These are phyloP conservation scores for Penicillium sp. DNA, from an alignment of 2,329 filamentous ascomycete species.

Conservation along the genomic window DNA sequence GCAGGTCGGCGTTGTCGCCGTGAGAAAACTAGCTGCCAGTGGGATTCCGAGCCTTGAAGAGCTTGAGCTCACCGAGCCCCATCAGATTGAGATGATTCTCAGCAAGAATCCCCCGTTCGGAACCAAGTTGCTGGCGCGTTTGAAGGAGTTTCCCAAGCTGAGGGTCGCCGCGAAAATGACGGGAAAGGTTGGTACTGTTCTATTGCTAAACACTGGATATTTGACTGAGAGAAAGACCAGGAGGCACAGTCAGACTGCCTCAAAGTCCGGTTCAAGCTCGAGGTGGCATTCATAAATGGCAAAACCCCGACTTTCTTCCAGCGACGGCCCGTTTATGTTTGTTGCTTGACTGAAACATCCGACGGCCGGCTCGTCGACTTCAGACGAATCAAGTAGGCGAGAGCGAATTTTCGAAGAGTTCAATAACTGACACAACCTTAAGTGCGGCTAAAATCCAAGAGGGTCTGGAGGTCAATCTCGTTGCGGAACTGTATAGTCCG, in stretches of 20 bases:
- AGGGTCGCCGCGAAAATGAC: slow-evolving; percentile 58
- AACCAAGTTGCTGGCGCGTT: slow-evolving; percentile 64
- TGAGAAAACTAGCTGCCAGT: slow-evolving; percentile 73
- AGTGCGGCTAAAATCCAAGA: slow-evolving; percentile 69
- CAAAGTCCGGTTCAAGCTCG: slow-evolving; percentile 66
- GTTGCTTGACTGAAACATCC: slow-evolving; percentile 73
- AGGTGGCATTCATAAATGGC: slow-evolving; percentile 73
- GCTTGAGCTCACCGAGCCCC: slow-evolving; percentile 69
- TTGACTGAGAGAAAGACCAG: slow-evolving; percentile 21
- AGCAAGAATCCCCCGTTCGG: slow-evolving; percentile 85
- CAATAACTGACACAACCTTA: neutral
- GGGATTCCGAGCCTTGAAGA: slow-evolving; percentile 72
- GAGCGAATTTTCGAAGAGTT: slow-evolving; percentile 24
- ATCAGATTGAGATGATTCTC: slow-evolving; percentile 75
- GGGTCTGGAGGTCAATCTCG: slow-evolving; percentile 64
- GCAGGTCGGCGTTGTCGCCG: slow-evolving; percentile 74
- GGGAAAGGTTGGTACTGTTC: slow-evolving; percentile 47
- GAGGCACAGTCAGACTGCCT: slow-evolving; percentile 47
- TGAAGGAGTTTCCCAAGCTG: slow-evolving; percentile 74
- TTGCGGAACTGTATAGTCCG: slow-evolving; percentile 57
- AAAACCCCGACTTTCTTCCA: slow-evolving; percentile 65
- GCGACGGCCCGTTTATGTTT: slow-evolving; percentile 68
- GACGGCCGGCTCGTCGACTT: slow-evolving; percentile 73
- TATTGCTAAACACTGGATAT: slow-evolving; percentile 17
- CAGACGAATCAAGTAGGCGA: slow-evolving; percentile 57